Conservation (phyloP, 805 yeast genomes). For the Kodamaea kakaduensis region DNA sequence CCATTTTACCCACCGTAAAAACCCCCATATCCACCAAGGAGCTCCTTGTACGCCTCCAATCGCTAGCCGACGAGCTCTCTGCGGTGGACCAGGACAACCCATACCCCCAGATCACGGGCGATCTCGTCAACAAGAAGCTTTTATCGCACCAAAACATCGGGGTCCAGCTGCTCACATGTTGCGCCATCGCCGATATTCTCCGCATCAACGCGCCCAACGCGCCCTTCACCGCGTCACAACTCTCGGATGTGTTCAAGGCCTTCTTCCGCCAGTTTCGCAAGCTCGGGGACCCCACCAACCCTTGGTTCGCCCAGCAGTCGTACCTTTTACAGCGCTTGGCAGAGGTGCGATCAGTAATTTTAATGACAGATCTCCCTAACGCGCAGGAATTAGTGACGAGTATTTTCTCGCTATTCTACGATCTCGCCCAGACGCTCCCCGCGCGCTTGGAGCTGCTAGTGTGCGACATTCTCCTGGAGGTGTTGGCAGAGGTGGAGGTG, state of each 20-base stretch:
- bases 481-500: conserved; percentile 64
- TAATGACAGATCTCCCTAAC: conserved; percentile 71
- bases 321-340: conserved; percentile 65
- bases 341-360: conserved; percentile 69
- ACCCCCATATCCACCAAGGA: conserved; percentile 61
- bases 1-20: conserved; percentile 53
- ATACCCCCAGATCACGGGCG: conserved; percentile 40
- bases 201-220: conserved; percentile 87
- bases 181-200: conserved; percentile 71
- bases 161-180: conserved; percentile 64
- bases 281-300: conserved; percentile 51
- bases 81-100: conserved; percentile 56
- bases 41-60: conserved; percentile 51
- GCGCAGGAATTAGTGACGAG: conserved; percentile 50
- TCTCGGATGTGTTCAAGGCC: conserved; percentile 62
- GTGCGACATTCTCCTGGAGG: conserved; percentile 68
- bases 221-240: conserved; percentile 65
- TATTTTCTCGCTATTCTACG: conserved; percentile 62
- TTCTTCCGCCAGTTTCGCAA: conserved; percentile 60
- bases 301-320: conserved; percentile 59
- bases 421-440: conserved; percentile 44
- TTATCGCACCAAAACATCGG: conserved; percentile 60
- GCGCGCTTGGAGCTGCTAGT: conserved; percentile 56
- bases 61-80: conserved; percentile 60
- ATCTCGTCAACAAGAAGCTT: conserved; percentile 56